Percentiles rank a stretch among this genome's conserved stretches.
phyloP scores from a whole-genome alignment of 768 basidiomycete genomes.

The Suillus spraguei region DNA sequence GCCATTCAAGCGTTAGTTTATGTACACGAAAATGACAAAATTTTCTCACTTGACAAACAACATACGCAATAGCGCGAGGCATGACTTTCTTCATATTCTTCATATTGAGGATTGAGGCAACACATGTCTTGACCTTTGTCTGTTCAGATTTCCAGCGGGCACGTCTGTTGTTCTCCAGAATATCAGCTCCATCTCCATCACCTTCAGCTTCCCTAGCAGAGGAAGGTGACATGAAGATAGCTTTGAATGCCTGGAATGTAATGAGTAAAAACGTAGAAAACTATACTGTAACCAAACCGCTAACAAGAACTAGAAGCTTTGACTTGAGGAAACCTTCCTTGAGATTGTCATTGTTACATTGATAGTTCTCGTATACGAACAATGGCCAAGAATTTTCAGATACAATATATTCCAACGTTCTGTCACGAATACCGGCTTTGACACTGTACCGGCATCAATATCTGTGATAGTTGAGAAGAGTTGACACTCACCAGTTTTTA shows the following conservation, averaged over 20 bases:
- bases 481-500: background rate
- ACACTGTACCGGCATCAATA: background rate
- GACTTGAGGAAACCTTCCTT: background rate
- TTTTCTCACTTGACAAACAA: slow-evolving; percentile 23
- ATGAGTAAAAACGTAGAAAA: no score
- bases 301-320: background rate
- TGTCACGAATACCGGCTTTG: slow-evolving; percentile 9
- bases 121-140: background rate
- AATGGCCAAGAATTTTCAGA: slow-evolving; percentile 18
- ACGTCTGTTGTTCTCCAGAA: background rate
- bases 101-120: slow-evolving; percentile 1
- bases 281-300: background rate
- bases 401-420: slow-evolving; percentile 10
- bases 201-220: slow-evolving; percentile 7
- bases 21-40: background rate
- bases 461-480: no score
- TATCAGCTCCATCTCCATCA: slow-evolving; percentile 8
- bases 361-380: background rate
- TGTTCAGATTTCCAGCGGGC: background rate
- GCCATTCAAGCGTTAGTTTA: background rate
- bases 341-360: fast-evolving
- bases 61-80: slow-evolving; percentile 26
- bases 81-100: background rate
- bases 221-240: slow-evolving; percentile 18
- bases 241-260: slow-evolving; percentile 14